These are phyloP conservation scores for Trichoderma endophyticum DNA, from an alignment of 2,329 filamentous ascomycete species.

Conservation along the genomic window DNA sequence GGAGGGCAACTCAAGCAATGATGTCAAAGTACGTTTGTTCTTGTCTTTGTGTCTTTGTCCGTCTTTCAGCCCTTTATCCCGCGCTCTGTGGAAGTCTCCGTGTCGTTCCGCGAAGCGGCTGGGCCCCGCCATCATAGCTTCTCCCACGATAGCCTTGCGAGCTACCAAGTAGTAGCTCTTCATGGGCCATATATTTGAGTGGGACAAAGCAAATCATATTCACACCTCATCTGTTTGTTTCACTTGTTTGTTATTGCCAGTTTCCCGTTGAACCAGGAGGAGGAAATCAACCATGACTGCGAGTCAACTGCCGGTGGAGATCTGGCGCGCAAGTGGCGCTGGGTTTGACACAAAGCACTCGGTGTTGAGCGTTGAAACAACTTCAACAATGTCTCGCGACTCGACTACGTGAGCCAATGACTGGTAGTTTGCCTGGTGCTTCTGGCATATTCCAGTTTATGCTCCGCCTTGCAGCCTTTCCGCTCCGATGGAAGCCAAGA, in stretches of 20 bases:
- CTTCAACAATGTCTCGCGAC: constrained; percentile 14
- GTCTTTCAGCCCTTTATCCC: constrained; percentile 2
- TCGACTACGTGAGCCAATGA: not conserved
- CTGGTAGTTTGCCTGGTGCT: not conserved
- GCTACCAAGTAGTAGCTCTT: constrained; percentile 9
- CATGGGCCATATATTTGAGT: not conserved
- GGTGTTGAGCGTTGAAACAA: not conserved
- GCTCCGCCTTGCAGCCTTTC: not conserved
- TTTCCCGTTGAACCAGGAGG: not conserved
- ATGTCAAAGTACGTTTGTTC: constrained; percentile 56
- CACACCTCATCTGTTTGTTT: not conserved
- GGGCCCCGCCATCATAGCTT: constrained; percentile 9
- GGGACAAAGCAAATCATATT: not conserved
- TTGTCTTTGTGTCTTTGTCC: not conserved
- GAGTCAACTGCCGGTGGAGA: not conserved
- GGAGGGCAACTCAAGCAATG: constrained; percentile 60
- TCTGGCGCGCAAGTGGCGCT: constrained; percentile 13
- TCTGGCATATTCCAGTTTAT: not conserved
- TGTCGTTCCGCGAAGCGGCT: constrained; percentile 6
- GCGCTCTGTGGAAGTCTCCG: constrained; percentile 6
- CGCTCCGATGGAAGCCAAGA: not conserved
- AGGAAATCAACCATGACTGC: not conserved
- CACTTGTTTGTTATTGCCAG: not conserved
- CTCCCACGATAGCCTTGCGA: constrained; percentile 3
- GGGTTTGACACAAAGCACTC: not conserved